Conservation (phyloP, 129 eudicot genomes). For the Escallonia rubra region DNA sequence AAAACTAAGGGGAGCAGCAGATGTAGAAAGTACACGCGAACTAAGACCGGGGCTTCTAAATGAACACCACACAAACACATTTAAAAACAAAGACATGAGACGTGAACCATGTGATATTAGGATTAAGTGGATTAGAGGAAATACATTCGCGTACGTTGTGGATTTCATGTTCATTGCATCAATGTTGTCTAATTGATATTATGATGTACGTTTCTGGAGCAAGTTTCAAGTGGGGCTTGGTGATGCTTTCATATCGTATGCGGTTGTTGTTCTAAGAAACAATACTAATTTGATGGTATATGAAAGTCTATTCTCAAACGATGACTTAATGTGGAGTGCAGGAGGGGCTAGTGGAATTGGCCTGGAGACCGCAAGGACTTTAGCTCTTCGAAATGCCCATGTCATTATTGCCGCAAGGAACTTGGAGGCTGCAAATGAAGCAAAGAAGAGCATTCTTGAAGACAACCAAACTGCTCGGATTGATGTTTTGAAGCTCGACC, state of each 20-base stretch:
- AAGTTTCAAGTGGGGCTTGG: background rate
- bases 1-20: too few relatives aligned
- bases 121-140: too few relatives aligned
- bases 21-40: too few relatives aligned
- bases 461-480: slow-evolving; percentile 45
- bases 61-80: too few relatives aligned
- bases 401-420: slow-evolving; percentile 88
- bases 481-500: slow-evolving; percentile 75
- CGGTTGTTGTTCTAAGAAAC: too few relatives aligned
- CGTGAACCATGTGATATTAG: too few relatives aligned
- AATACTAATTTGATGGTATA: too few relatives aligned
- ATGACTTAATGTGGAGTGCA: slow-evolving; percentile 12
- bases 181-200: background rate
- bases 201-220: too few relatives aligned
- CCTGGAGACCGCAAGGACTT: slow-evolving; percentile 81
- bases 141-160: too few relatives aligned
- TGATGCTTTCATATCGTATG: background rate
- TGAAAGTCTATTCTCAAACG: too few relatives aligned
- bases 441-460: slow-evolving; percentile 48
- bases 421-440: slow-evolving; percentile 71
- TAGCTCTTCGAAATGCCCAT: slow-evolving; percentile 77
- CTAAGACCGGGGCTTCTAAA: too few relatives aligned
- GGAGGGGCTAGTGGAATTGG: slow-evolving; percentile 99
- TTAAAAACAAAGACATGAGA: too few relatives aligned
- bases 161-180: background rate